Conservation (phyloP, 1,139 yeast genomes). For the Nakaseomyces bracarensis region DNA sequence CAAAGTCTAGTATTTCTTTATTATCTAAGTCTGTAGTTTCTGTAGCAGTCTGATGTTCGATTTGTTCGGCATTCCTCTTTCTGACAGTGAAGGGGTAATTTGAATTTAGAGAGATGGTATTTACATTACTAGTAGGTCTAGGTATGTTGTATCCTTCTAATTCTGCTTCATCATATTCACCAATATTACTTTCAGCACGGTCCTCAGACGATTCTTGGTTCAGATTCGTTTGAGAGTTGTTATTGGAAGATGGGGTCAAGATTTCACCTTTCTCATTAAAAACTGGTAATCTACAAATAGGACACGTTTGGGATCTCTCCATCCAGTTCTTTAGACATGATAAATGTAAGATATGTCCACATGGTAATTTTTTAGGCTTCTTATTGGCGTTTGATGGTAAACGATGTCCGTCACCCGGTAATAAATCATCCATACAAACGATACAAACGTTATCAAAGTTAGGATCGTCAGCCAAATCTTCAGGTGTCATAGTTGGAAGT, state of each 20-base stretch:
- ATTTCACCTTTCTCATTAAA: constrained; percentile 30
- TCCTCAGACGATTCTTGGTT: neutral
- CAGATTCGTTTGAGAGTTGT: neutral
- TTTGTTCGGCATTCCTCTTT: neutral
- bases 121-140: neutral
- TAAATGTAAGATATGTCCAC: constrained; percentile 84
- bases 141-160: neutral
- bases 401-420: constrained; percentile 12
- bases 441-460: constrained; percentile 44
- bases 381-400: constrained; percentile 7
- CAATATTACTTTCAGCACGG: neutral
- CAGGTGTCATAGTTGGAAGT: constrained; percentile 50
- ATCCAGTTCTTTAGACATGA: constrained; percentile 92
- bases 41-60: neutral
- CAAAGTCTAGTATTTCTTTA: neutral
- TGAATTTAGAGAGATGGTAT: constrained; percentile 1
- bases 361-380: constrained; percentile 63
- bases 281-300: constrained; percentile 81
- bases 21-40: neutral
- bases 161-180: constrained; percentile 2
- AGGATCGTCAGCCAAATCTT: constrained; percentile 53
- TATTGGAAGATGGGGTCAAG: constrained; percentile 1
- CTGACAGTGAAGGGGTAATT: constrained; percentile 2
- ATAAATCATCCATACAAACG: constrained; percentile 32
- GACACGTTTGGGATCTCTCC: constrained; percentile 85